Evolutionary conservation across 208 protist species (phyloP).

Genomic region (Trypanosoma mega): DNA sequence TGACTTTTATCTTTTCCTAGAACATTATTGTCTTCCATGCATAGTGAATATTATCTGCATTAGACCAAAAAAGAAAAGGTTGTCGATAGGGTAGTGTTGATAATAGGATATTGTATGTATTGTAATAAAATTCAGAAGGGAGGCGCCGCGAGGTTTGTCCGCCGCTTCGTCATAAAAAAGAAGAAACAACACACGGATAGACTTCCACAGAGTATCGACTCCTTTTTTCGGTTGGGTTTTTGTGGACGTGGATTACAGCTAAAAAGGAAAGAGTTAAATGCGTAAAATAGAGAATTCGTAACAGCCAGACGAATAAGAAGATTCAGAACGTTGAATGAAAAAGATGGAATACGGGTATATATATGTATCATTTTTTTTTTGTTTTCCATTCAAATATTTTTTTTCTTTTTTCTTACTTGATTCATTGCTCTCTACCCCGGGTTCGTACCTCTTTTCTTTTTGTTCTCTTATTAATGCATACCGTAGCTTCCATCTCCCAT

Average conservation of each 20-base stretch:
- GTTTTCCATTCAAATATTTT: too few relatives aligned
- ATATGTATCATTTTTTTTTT: too few relatives aligned
- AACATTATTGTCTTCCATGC: too few relatives aligned
- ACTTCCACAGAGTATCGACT: not conserved
- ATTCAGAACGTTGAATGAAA: too few relatives aligned
- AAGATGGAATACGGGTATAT: too few relatives aligned
- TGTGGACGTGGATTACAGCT: too few relatives aligned
- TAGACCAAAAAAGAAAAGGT: conserved; percentile 6
- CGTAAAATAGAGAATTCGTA: not conserved
- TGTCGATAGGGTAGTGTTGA: not conserved
- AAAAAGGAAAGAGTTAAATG: too few relatives aligned
- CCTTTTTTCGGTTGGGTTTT: not conserved
- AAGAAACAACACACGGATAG: not conserved
- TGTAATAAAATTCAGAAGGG: conserved; percentile 13
- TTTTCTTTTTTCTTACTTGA: too few relatives aligned
- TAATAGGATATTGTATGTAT: not conserved
- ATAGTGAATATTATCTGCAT: conserved; percentile 12
- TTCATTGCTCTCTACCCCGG: too few relatives aligned
- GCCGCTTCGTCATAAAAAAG: conserved; percentile 23
- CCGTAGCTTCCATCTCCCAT: conserved; percentile 31
- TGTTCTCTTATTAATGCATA: not conserved
- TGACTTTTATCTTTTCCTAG: too few relatives aligned
- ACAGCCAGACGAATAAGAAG: not conserved
- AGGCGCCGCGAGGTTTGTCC: conserved; percentile 25
- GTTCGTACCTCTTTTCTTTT: too few relatives aligned